Base-by-base conservation (phyloP, 352 stramenopile species). In the Pythium dissimile region DNA sequence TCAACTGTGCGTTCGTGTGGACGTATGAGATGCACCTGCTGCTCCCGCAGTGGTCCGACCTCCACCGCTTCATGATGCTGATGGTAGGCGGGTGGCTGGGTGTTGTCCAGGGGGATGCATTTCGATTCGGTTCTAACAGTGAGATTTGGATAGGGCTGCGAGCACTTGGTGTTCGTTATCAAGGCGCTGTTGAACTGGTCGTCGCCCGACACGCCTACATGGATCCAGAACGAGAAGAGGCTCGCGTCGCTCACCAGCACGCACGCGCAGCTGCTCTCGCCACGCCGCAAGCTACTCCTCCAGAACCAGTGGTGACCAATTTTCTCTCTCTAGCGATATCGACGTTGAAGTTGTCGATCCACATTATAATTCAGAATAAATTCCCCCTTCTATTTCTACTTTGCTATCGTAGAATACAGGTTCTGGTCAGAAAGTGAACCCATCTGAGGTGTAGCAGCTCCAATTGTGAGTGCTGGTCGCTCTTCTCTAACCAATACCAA, bases 1-100 rank as follows among this genome's bases (percentile, higher is more conserved):
- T 96, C 48, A 98, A 98, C 71, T 97, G 90, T 54, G 91, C 86
- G 23, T 73, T 97, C n/a, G 89, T 98, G 57, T 94, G 77, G 66
- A 84, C 74, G 3, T 89, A 83, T 53, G 73, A 89, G 43, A 64
- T 89, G 2, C 49, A 76, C 13, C 63, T 76, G 15, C 48, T 89
- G 20, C 54, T 86, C 9, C 76, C 79, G 21, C 55, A 63, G 6
- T 84, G 75, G 72, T 78, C 76, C 10, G 74, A 84, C 7, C 63
- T 89, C 2, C 63, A 86, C 23, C 75, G 73, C 11, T 82, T 84
- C 65, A 82, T 81, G 57, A 67, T 89, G 35, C 71, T 89, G 49
- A 59, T 89, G 35, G 76, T 77, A 47, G 21, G 73, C 72, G 26
- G 43, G 13, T 51, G 6, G 24, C 4, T 6, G 35, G 9, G 35